Conservation (phyloP, 768 basidiomycete genomes). For the Suillus alpinus region DNA sequence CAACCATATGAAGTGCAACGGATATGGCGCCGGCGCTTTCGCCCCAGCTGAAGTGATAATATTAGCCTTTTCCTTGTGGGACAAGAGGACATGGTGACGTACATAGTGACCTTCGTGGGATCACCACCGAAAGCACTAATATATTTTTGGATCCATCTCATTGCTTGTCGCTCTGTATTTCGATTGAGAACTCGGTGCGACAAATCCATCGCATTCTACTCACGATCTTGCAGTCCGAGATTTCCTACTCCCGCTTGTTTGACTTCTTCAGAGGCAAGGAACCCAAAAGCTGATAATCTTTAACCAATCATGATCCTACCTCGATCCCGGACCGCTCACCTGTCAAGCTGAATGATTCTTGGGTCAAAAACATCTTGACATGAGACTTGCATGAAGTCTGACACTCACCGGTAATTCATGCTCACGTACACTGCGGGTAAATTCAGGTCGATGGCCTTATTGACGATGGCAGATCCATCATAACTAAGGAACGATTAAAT, state of each 20-base stretch:
- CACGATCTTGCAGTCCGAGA: slow-evolving; percentile 48
- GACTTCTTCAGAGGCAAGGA: slow-evolving; percentile 39
- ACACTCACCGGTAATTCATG: slow-evolving; percentile 39
- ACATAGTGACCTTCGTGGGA: slow-evolving; percentile 38
- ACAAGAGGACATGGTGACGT: slow-evolving; percentile 10
- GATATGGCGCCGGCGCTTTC: slow-evolving; percentile 39
- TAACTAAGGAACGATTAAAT: neutral
- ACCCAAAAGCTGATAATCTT: slow-evolving; percentile 32
- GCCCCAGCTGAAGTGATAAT: slow-evolving; percentile 22
- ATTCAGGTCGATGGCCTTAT: slow-evolving; percentile 26
- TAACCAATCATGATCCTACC: neutral
- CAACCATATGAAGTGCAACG: slow-evolving; percentile 28
- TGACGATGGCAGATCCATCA: slow-evolving; percentile 26
- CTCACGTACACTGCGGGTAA: slow-evolving; percentile 39
- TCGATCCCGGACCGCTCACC: slow-evolving; percentile 4
- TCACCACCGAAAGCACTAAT: slow-evolving; percentile 61
- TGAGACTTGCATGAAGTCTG: neutral
- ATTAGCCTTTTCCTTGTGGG: neutral
- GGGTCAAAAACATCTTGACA: neutral
- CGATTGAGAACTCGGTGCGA: neutral
- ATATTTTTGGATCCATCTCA: slow-evolving; percentile 58
- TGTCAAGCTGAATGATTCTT: slow-evolving; percentile 5
- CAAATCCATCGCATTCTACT: neutral
- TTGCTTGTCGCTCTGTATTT: slow-evolving; percentile 32
- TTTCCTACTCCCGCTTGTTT: slow-evolving; percentile 42